Percentiles rank a stretch among this genome's conserved stretches.
phyloP scores from a whole-genome alignment of 75 land plant genomes.

The Picea glauca region DNA sequence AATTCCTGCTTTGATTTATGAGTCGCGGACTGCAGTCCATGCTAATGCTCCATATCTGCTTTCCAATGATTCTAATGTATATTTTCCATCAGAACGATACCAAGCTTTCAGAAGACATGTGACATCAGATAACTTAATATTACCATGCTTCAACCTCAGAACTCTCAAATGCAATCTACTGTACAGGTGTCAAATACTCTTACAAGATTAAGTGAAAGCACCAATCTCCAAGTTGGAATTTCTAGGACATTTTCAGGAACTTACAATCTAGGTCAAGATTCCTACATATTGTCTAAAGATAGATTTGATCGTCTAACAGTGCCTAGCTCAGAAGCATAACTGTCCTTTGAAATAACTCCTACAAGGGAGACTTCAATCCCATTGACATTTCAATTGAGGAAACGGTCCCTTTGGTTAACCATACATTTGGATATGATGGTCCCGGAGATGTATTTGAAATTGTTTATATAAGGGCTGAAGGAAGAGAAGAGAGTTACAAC shows the following conservation, averaged over 20 bases:
- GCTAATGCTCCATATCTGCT: background rate
- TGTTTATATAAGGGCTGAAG: background rate
- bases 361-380: conserved; percentile 7
- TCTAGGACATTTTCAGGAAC: too few relatives aligned
- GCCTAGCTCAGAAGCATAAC: background rate
- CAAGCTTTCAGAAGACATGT: background rate
- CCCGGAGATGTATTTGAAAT: background rate
- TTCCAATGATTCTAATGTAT: background rate
- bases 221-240: too few relatives aligned
- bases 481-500: background rate
- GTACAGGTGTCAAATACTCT: background rate
- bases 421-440: conserved; percentile 8
- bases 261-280: background rate
- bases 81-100: background rate
- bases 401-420: background rate
- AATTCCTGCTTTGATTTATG: conserved; percentile 75
- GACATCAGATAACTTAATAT: background rate
- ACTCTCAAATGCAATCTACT: background rate
- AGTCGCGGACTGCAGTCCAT: conserved; percentile 45
- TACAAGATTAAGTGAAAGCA: too few relatives aligned
- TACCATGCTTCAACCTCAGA: conserved; percentile 11
- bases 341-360: background rate
- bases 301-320: background rate
- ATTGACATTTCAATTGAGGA: background rate
- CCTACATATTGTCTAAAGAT: background rate